These are phyloP conservation scores for Acacia crassicarpa DNA, from an alignment of 306 rosid genomes.

Conservation along the genomic window DNA sequence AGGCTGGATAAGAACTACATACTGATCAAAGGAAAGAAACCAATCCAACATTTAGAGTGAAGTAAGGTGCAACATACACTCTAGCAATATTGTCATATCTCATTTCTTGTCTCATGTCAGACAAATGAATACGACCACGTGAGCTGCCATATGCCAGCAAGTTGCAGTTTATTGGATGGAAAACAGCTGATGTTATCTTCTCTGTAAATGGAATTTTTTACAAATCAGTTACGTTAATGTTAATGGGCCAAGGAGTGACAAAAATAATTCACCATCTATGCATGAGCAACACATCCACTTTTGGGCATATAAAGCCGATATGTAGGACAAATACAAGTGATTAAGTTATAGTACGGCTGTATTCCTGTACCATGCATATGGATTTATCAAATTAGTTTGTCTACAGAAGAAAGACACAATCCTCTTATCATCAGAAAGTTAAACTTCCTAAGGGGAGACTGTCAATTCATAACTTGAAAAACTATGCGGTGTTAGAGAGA, in stretches of 20 bases:
- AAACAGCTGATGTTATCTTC: constrained; percentile 74
- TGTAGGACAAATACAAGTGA: too few species aligned
- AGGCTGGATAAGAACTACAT: constrained; percentile 28
- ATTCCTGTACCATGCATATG: background rate
- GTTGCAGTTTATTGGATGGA: constrained; percentile 76
- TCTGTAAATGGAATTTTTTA: constrained; percentile 36
- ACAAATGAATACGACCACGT: constrained; percentile 64
- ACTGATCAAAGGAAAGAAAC: constrained; percentile 3
- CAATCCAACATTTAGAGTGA: background rate
- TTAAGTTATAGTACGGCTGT: too few species aligned
- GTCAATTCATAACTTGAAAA: background rate
- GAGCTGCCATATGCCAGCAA: constrained; percentile 78
- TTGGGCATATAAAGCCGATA: too few species aligned
- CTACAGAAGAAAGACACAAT: background rate
- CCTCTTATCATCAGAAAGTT: background rate
- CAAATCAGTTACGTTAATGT: background rate
- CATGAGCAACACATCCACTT: too few species aligned
- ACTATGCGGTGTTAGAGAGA: too few species aligned
- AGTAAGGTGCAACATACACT: constrained; percentile 43
- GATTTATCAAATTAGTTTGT: background rate
- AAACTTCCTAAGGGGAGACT: background rate
- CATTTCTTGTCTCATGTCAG: constrained; percentile 72
- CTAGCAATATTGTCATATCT: constrained; percentile 58
- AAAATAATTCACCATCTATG: too few species aligned
- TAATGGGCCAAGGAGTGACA: background rate